Base-by-base conservation (phyloP, 495 filamentous ascomycete species). In the Tuber calosporum region DNA sequence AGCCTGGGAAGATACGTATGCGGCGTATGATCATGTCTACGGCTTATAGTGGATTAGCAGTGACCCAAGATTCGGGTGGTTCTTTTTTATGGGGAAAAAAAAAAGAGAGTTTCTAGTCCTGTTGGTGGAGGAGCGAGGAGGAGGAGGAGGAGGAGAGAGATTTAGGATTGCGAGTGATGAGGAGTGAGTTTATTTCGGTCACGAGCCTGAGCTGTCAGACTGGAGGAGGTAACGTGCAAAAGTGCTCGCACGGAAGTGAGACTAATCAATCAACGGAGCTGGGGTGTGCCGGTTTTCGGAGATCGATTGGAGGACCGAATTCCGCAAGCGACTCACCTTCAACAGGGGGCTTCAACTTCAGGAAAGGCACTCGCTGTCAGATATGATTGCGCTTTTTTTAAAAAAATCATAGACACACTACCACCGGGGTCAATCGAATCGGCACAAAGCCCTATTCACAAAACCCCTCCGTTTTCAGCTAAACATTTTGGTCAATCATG, bases 361-460 rank as follows among this genome's bases (percentile, higher is more conserved):
- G 22, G 45, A 53, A 30, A 13, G 9, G 11, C n/a, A 62, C n/a
- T 30, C 26, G 11, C 26, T 17, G 11, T 62, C 26, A 30, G 53
- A 62, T 30, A 9, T 5, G n/a, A 62, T 26, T 58, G 48, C 15
- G 42, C 19, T 58, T 26, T 58, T 58, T 48, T 22, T 5, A 48
- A 48, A 58, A 58, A 26, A 20, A 26, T 7, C 7, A 26, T 19
- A 58, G 8, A 58, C 22, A 58, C 20, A 48, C 5, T 0, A 48
- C 9, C 13, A 62, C 26, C n/a, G 26, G n/a, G 26, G 53, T 62
- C 53, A 62, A 30, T 11, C n/a, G 53, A 22, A 62, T 62, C 26
- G n/a, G n/a, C 53, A 30, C n/a, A 62, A 62, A 62, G 26, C 26
- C 53, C 53, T 62, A 62, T 62, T 62, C 53, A 62, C 53, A 62